Conservation (phyloP, 2,329 filamentous ascomycete species). For the Blastomyces parvus region DNA sequence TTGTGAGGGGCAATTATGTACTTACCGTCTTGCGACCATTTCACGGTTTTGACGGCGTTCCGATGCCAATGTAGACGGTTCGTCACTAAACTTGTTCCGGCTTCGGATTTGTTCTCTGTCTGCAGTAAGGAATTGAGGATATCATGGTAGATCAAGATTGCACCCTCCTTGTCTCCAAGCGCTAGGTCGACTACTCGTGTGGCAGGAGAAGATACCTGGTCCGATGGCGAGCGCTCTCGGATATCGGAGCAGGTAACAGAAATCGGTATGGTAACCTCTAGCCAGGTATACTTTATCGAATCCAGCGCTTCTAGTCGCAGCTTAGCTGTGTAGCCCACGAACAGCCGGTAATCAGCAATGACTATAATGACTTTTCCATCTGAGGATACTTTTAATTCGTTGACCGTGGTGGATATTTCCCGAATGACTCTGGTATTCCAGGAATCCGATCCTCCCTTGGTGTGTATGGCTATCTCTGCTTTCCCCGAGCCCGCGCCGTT, state of each 20-base stretch:
- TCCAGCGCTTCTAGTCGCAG: slow-evolving; percentile 27
- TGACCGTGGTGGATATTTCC: slow-evolving; percentile 24
- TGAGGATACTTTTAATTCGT: slow-evolving; percentile 23
- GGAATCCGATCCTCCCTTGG: slow-evolving; percentile 1
- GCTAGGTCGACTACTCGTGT: slow-evolving; percentile 57
- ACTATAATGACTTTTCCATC: slow-evolving; percentile 31
- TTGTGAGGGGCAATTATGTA: slow-evolving; percentile 8
- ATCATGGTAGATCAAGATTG: slow-evolving; percentile 74
- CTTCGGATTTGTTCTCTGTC: slow-evolving; percentile 38
- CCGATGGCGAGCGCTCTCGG: slow-evolving; percentile 30
- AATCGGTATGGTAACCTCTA: slow-evolving; percentile 48
- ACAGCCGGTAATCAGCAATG: slow-evolving; percentile 38
- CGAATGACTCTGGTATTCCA: slow-evolving; percentile 23
- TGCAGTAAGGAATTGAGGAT: slow-evolving; percentile 49
- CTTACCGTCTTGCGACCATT: slow-evolving; percentile 86
- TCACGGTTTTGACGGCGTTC: slow-evolving; percentile 68
- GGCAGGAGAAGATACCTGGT: slow-evolving; percentile 5
- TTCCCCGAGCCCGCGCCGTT: slow-evolving; percentile 31
- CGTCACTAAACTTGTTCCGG: slow-evolving; percentile 37
- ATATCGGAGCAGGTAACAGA: slow-evolving; percentile 60
- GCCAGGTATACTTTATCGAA: slow-evolving; percentile 43
- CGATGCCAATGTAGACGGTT: slow-evolving; percentile 87
- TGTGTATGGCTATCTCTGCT: slow-evolving; percentile 21
- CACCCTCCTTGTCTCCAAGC: slow-evolving; percentile 65
- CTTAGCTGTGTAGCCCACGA: slow-evolving; percentile 48